Conservation (phyloP, 768 basidiomycete species). For the Dictyophora rubrovolvata region DNA sequence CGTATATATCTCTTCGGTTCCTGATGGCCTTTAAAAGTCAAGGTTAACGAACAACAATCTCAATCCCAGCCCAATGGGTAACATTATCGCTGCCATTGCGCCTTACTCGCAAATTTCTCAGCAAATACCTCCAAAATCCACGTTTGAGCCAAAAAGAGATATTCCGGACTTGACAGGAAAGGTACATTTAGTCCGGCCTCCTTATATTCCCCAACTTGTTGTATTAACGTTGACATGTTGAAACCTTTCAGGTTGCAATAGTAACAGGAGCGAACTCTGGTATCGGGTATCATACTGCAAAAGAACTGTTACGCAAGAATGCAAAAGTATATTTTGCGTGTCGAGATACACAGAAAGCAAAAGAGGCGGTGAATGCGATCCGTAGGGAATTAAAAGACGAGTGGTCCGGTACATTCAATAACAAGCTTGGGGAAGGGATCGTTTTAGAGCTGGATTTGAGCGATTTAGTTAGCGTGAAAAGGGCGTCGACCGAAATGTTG, state of each 20-base stretch:
- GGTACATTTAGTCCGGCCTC: too few relatives aligned
- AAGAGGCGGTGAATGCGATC: not conserved
- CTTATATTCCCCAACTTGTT: not conserved
- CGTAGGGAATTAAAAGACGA: slow-evolving; percentile 4
- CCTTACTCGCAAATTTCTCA: not conserved
- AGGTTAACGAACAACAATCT: too few relatives aligned
- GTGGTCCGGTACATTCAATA: not conserved
- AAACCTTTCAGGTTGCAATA: not conserved
- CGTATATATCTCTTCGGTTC: too few relatives aligned
- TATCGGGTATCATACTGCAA: slow-evolving; percentile 4
- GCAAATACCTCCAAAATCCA: not conserved
- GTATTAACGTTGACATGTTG: not conserved
- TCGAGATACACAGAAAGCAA: not conserved
- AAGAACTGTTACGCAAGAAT: slow-evolving; percentile 7
- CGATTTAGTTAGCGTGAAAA: slow-evolving; percentile 10
- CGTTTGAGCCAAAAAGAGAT: slow-evolving; percentile 1
- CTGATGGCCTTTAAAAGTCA: too few relatives aligned
- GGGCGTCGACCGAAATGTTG: slow-evolving; percentile 8
- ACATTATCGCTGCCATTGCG: not conserved
- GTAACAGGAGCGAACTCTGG: slow-evolving; percentile 3
- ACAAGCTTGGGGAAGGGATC: not conserved
- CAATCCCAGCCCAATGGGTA: not conserved
- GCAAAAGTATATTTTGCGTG: slow-evolving; percentile 11
- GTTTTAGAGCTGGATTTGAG: slow-evolving; percentile 7
- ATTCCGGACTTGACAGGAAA: slow-evolving; percentile 6